Conservation (phyloP, 169 alveolate species). For the Plasmodium reichenowi region DNA sequence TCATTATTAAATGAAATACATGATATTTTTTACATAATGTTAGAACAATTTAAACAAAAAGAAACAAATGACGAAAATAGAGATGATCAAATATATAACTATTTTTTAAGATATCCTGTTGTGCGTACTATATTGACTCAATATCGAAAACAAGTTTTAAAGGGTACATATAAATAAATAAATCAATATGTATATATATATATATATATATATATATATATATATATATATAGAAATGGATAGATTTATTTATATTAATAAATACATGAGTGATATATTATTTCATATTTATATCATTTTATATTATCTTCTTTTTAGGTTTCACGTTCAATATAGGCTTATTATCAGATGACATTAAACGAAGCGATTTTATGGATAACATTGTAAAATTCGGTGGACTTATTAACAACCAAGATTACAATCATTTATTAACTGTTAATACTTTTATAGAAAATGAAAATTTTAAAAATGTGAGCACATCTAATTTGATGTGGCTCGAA, state of each 20-base stretch:
- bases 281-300: not conserved
- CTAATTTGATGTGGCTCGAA: slow-evolving; percentile 66
- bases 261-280: not conserved
- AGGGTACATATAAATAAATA: not conserved
- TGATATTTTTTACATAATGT: slow-evolving; percentile 39
- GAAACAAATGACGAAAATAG: slow-evolving; percentile 31
- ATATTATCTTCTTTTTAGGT: slow-evolving; percentile 2
- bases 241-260: too few relatives aligned
- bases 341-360: slow-evolving; percentile 43
- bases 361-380: slow-evolving; percentile 62
- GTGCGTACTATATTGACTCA: slow-evolving; percentile 38
- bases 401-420: slow-evolving; percentile 42
- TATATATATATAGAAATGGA: too few relatives aligned
- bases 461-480: not conserved
- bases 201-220: too few relatives aligned
- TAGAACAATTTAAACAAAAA: slow-evolving; percentile 44
- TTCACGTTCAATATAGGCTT: slow-evolving; percentile 40
- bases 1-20: slow-evolving; percentile 46
- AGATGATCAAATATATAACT: slow-evolving; percentile 46
- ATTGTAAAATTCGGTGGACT: slow-evolving; percentile 50
- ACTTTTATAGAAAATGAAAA: slow-evolving; percentile 24
- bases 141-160: slow-evolving; percentile 40
- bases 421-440: slow-evolving; percentile 38
- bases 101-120: slow-evolving; percentile 63
- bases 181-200: not conserved